Conservation (phyloP, 805 yeast genomes). For the Candida jianshihensis region DNA sequence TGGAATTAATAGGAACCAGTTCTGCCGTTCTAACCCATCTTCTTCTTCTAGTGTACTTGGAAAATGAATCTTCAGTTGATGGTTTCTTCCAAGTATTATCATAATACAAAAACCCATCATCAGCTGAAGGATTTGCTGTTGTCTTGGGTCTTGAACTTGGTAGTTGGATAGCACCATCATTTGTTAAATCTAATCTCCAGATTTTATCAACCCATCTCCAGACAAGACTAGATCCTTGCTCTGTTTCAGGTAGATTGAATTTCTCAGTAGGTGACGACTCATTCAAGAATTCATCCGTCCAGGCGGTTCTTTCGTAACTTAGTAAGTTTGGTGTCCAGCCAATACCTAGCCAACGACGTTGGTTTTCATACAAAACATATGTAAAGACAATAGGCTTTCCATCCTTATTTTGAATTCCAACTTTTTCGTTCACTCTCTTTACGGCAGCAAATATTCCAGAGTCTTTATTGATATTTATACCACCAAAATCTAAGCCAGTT, state of each 20-base stretch:
- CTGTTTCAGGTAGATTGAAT: constrained; percentile 76
- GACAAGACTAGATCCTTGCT: constrained; percentile 57
- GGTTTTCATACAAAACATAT: constrained; percentile 88
- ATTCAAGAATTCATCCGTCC: constrained; percentile 95
- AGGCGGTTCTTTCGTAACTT: constrained; percentile 88
- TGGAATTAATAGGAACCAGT: constrained; percentile 38
- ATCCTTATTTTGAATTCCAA: constrained; percentile 24
- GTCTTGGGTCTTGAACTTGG: constrained; percentile 50
- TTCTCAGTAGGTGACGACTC: constrained; percentile 72
- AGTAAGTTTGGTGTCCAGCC: constrained; percentile 95
- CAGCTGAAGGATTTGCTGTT: constrained; percentile 60
- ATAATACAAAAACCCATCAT: constrained; percentile 82
- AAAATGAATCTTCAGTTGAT: constrained; percentile 76
- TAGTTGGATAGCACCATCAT: constrained; percentile 76
- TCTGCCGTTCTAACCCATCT: constrained; percentile 96
- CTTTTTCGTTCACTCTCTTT: constrained; percentile 31
- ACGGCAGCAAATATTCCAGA: constrained; percentile 38
- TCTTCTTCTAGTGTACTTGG: constrained; percentile 89
- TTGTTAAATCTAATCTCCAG: constrained; percentile 86
- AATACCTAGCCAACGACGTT: constrained; percentile 94
- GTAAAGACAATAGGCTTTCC: constrained; percentile 70
- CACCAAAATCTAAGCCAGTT: constrained; percentile 79
- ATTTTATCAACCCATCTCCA: constrained; percentile 96
- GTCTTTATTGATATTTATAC: constrained; percentile 31
- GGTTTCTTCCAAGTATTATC: constrained; percentile 96